Evolutionary conservation across 306 rosid species (phyloP), one percentile per base, ranked within the genome.

Genomic region (Cicer arietinum): DNA sequence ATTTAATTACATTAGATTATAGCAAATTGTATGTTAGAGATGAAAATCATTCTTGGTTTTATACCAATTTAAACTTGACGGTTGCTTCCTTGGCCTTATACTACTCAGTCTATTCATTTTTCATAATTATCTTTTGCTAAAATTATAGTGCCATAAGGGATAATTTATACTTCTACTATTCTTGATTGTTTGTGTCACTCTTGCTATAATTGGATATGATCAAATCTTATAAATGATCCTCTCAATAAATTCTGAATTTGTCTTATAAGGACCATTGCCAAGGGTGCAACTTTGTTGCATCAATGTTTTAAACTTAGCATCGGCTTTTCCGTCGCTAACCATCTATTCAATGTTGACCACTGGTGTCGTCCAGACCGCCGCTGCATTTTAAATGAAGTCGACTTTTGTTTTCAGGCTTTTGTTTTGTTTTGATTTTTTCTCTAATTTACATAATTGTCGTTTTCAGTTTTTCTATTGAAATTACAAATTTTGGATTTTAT

Each of bases 251-350:
- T 47, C 7, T 51, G 2, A 39, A 54, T 72, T 78, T 76, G 46
- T 76, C 73, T 69, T 81, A 41, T 68, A 90, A 95, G 98, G 69
- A 93, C 98, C 53, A 90, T 93, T 69, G 69, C 89, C 53, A 90
- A 90, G 84, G 98, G 98, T 81, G 97, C 98, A 50, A 88, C 87
- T 43, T 82, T 93, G n/a, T 88, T 93, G 79, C 98, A 93, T 84
- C 98, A 93, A 84, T 20, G 22, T 20, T 20, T 20, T 20, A 20
- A 20, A 20, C 22, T 20, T 20, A 20, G 22, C 22, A 20, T 20
- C 22, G 22, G 22, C 22, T 20, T 20, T 20, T 20, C 22, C 22
- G 22, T 1, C 22, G 22, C 22, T 20, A 20, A 20, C 22, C 22
- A 20, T 20, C 1, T 20, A 20, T 20, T 20, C 22, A 20, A 20